These are phyloP conservation scores for Coemansia sp. DNA, from an alignment of 192 early-diverging fungal genomes.

Conservation along the genomic window DNA sequence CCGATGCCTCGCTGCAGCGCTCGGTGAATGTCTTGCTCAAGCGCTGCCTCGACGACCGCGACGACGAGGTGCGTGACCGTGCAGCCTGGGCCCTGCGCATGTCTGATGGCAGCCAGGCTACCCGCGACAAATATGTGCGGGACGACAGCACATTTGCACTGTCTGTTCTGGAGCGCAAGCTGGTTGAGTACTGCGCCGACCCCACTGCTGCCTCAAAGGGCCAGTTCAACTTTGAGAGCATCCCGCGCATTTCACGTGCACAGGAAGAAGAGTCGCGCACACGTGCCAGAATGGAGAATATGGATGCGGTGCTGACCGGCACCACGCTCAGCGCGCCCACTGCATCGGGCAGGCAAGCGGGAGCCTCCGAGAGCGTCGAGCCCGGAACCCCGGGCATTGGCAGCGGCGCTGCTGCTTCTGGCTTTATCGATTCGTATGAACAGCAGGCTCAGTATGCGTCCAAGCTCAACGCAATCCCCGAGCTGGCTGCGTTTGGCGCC, in stretches of 20 bases:
- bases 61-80: slow-evolving; percentile 98
- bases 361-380: slow-evolving; percentile 1
- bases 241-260: slow-evolving; percentile 79
- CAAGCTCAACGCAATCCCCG: slow-evolving; percentile 74
- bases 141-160: slow-evolving; percentile 88
- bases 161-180: slow-evolving; percentile 77
- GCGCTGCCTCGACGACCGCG: slow-evolving; percentile 94
- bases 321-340: slow-evolving; percentile 24
- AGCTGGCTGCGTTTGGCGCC: slow-evolving; percentile 75
- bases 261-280: slow-evolving; percentile 81
- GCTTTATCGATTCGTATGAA: slow-evolving; percentile 28
- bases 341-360: slow-evolving; percentile 1
- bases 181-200: slow-evolving; percentile 81
- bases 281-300: slow-evolving; percentile 49
- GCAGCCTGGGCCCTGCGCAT: slow-evolving; percentile 85
- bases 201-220: slow-evolving; percentile 54
- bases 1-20: slow-evolving; percentile 65
- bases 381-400: slow-evolving; percentile 15
- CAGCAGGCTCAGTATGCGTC: slow-evolving; percentile 73
- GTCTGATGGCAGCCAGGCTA: slow-evolving; percentile 58
- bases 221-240: slow-evolving; percentile 72
- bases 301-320: slow-evolving; percentile 46
- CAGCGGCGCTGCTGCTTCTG: slow-evolving; percentile 11
- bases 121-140: slow-evolving; percentile 67
- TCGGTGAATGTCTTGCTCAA: slow-evolving; percentile 82